A percentile compares a stretch with the other conserved stretches of the same genome.
Evolutionary conservation across 192 early-diverging fungal genomes (phyloP).

Genomic region (Entomortierella parvispora): DNA sequence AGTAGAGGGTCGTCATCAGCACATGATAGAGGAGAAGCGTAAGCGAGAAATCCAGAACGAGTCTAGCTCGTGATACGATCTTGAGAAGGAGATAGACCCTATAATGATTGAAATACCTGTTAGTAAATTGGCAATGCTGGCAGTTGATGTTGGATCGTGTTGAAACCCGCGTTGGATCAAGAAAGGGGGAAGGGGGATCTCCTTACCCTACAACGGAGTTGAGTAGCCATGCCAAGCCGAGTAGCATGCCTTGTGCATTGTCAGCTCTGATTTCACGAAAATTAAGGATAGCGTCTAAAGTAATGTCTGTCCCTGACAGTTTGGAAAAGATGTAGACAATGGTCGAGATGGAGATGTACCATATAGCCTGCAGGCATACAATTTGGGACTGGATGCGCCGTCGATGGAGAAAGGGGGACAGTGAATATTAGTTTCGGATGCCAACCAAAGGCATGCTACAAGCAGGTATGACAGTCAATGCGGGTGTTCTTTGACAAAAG

Average conservation of each 20-base stretch:
- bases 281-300: constrained; percentile 74
- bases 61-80: constrained; percentile 79
- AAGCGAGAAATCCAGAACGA: constrained; percentile 80
- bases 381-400: constrained; percentile 32
- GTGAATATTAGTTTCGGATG: too few species aligned
- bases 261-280: constrained; percentile 67
- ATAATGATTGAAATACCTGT: too few species aligned
- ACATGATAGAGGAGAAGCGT: constrained; percentile 80
- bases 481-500: too few species aligned
- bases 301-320: constrained; percentile 65
- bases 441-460: too few species aligned
- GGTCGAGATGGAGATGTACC: constrained; percentile 46
- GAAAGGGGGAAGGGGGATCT: neutral
- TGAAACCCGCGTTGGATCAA: neutral
- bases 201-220: constrained; percentile 69
- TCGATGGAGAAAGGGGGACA: neutral
- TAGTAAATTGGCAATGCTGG: neutral
- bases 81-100: constrained; percentile 59
- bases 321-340: constrained; percentile 33
- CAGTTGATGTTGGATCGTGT: neutral
- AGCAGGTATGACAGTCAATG: too few species aligned
- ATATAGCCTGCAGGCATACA: constrained; percentile 39
- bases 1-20: constrained; percentile 65
- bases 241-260: constrained; percentile 73
- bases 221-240: constrained; percentile 71